Base-by-base conservation (phyloP, 768 basidiomycete genomes). In the Phlegmacium glaucopus region DNA sequence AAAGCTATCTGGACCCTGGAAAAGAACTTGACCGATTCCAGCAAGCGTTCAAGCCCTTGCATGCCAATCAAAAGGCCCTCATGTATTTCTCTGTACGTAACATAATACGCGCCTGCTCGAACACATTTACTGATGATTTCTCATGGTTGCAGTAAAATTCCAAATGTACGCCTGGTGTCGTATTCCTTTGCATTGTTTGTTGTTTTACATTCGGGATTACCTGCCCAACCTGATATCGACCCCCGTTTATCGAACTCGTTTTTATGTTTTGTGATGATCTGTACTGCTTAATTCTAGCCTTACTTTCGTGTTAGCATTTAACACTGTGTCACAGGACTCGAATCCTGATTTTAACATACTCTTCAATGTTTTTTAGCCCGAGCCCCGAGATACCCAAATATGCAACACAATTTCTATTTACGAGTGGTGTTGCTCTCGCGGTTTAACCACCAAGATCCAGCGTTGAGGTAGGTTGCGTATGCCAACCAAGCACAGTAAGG, bases 401-500 rank as follows among this genome's bases (percentile, higher is more conserved):
- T 9, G 18, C 27, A 13, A 16, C 42, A 28, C 27, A 9, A 26
- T 36, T 4, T 45, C 36, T 51, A 52, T 42, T 52, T 51, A 29
- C 45, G 46, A 5, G 42, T 27, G n/a, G 25, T 13, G 43, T 44
- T 48, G 15, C 49, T 37, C 7, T 43, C 34, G 29, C 58, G 63
- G 56, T 81, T 83, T 56, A 79, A 61, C 68, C 72, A 81, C 72
- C 80, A 81, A 39, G 77, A 72, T 1, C 80, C 82, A n/a, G 70
- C 80, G 59, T 85, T 86, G 34, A 87, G 69, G 65, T 86, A 87
- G 9, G 82, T 81, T 9, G 79, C 83, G 55, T 77, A 85, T 5
- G 73, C 70, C 30, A 84, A 62, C 83, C 83, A 87, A 7, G 72
- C 77, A 51, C 82, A 82, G 63, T 85, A 86, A 2, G 84, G 84